Evolutionary conservation across 352 stramenopile species (phyloP), one percentile per base, ranked within the genome.

Genomic region (Phytophthora hibernalis): DNA sequence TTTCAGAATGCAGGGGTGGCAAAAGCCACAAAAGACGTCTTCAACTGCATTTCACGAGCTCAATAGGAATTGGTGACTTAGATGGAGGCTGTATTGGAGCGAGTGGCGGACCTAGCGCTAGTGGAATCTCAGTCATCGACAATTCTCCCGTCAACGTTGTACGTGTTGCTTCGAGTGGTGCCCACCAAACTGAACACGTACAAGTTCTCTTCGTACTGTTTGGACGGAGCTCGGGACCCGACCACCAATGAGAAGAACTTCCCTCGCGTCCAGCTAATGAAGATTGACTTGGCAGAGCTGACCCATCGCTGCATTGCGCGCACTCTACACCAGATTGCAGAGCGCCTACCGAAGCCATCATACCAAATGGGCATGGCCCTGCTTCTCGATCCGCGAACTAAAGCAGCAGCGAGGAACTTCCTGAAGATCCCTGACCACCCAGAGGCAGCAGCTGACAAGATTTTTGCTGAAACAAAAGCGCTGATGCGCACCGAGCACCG

Each of bases 1-100:
- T 55, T 28, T 33, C 53, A 45, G 16, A 51, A 33, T 2, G 16
- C 13, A 11, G 28, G n/a, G 30, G 5, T 33, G 30, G 30, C 30
- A 9, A 33, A 33, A 47, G 12, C 6, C 22, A 56, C 3, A 35
- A 51, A 13, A 10, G n/a, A 45, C 1, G 42, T 55, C 7, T 55
- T 63, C 30, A 48, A 6, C 2, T 49, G 26, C 7, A 48, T 62
- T 12, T 30, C 44, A 0, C 9, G 21, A 2, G 44, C 4, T 13
- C 40, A 61, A 13, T 52, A 26, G 54, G 26, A 31, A 8, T 15
- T 62, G 31, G 43, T 38, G 0, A 11, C 49, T 31, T 8, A 62
- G 38, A 20, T 63, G 43, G 44, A 63, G 31, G 43, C 55, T 9
- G 10, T 54, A 4, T 42, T 55, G 21, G 22, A 54, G 2, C 8